Evolutionary conservation across 192 early-diverging fungal genomes (phyloP), one percentile per base, ranked within the genome.

Genomic region (Mortierella claussenii): DNA sequence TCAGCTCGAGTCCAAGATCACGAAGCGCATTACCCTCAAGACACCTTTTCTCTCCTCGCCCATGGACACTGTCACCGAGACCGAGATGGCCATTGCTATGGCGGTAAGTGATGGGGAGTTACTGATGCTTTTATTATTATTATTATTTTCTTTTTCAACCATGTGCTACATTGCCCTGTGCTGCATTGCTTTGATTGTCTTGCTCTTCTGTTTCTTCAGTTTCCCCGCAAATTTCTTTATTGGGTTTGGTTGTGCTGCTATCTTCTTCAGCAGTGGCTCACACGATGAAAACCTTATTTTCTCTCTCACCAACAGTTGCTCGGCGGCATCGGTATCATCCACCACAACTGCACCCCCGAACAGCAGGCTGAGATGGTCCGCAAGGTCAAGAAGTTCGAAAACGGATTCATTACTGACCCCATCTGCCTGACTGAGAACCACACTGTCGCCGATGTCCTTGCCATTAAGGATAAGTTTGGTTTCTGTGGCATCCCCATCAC

Each of bases 21-120:
- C 96, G 21, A 94, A 90, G 82, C 89, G 95, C 62, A 95, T 94
- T 68, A 83, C 87, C 51, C 87, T 99, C 83, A 95, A 94, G 81
- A 94, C 95, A 13, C 97, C 97, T 6, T 93, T 99, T 79, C 69
- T 97, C 69, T 96, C 95, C 21, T 92, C 91, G 59, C 97, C 96
- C 56, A 99, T 99, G 97, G 97, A 99, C 81, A 99, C 97, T 33
- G 97, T 99, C 23, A 97, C 97, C 31, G 96, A 99, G 85, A 85
- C 92, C 17, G 90, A 95, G n/a, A 99, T 99, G 97, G 97, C 97
- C 42, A 94, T 97, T 79, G 90, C 92, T 64, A 96, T 99, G 94
- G 96, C 96, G 49, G 83, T 93, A 73, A 92, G 90, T 80, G 37
- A 55, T 32, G n/a, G n/a, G n/a, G n/a, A n/a, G n/a, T n/a, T n/a